These are phyloP conservation scores for Cerioporus squamosus DNA, from an alignment of 1,284 basidiomycete genomes.

Conservation along the genomic window DNA sequence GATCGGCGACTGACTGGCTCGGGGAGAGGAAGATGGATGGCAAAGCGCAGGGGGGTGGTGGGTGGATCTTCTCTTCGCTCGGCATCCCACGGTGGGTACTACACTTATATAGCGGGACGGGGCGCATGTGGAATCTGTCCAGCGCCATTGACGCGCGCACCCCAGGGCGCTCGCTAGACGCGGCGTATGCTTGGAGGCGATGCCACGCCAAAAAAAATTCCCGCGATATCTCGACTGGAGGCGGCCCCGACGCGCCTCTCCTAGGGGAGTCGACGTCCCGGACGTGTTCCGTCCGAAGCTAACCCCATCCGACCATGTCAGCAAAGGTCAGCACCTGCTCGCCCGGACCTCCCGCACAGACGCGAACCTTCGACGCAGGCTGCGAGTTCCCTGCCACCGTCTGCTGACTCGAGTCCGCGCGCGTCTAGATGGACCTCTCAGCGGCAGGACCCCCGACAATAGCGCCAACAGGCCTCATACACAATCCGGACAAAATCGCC, in stretches of 20 bases:
- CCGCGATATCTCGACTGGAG: constrained; percentile 3
- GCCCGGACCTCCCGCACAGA: neutral
- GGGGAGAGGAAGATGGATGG: constrained; percentile 1
- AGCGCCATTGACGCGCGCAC: constrained; percentile 3
- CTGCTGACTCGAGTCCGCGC: neutral
- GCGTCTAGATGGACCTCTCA: too few species aligned
- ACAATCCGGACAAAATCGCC: too few species aligned
- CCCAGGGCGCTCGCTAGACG: neutral
- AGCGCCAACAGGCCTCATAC: too few species aligned
- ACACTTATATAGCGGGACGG: constrained; percentile 16
- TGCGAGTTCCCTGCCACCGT: neutral
- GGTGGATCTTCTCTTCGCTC: constrained; percentile 8
- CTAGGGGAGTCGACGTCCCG: too few species aligned
- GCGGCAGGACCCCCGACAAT: too few species aligned
- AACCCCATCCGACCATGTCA: neutral
- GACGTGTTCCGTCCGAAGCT: too few species aligned
- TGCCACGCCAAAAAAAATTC: constrained; percentile 6
- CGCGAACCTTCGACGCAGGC: too few species aligned
- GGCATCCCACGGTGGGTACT: neutral
- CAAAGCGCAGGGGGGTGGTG: constrained; percentile 1
- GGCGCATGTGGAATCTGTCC: constrained; percentile 3
- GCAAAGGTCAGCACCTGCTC: too few species aligned
- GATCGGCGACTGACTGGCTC: constrained; percentile 2
- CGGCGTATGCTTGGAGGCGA: constrained; percentile 4
- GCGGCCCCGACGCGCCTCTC: too few species aligned